Conservation (phyloP, 768 basidiomycete genomes). For the Panellus pusillus region DNA sequence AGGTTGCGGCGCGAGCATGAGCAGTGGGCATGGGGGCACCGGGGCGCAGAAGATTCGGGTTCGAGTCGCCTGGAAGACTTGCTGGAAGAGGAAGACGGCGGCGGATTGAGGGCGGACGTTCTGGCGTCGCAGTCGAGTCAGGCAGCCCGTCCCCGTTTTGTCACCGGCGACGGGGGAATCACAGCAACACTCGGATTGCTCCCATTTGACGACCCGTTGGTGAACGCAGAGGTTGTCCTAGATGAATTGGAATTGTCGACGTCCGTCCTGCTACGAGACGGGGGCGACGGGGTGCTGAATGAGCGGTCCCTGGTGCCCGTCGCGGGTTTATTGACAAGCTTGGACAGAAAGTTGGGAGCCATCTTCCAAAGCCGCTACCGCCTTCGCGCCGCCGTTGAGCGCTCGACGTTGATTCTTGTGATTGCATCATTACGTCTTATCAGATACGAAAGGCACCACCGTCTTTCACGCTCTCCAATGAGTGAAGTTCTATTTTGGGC, state of each 20-base stretch:
- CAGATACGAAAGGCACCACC: no score
- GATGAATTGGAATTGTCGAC: conserved; percentile 17
- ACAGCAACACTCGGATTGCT: conserved; percentile 43
- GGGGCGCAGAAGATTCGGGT: conserved; percentile 16
- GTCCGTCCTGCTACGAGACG: conserved; percentile 27
- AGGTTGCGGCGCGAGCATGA: conserved; percentile 23
- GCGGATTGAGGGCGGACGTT: conserved; percentile 33
- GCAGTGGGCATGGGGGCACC: conserved; percentile 5
- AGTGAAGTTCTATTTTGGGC: no score
- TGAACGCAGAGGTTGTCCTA: conserved; percentile 9
- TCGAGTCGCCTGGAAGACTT: conserved; percentile 33
- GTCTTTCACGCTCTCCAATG: no score
- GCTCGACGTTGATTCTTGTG: no score
- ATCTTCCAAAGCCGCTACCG: conserved; percentile 16
- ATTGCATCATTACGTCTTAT: no score
- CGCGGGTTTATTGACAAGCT: conserved; percentile 36
- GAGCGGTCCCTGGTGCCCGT: conserved; percentile 31
- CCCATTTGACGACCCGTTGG: neutral
- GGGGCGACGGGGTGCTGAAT: conserved; percentile 27
- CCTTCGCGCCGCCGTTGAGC: no score
- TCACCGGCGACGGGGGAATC: conserved; percentile 45
- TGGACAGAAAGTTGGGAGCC: conserved; percentile 41
- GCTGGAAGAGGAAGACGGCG: conserved; percentile 31
- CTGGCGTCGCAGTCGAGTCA: no score
- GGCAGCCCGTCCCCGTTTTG: conserved; percentile 27